Conservation (phyloP, 352 stramenopile genomes). For the Aphanomyces euteiches region DNA sequence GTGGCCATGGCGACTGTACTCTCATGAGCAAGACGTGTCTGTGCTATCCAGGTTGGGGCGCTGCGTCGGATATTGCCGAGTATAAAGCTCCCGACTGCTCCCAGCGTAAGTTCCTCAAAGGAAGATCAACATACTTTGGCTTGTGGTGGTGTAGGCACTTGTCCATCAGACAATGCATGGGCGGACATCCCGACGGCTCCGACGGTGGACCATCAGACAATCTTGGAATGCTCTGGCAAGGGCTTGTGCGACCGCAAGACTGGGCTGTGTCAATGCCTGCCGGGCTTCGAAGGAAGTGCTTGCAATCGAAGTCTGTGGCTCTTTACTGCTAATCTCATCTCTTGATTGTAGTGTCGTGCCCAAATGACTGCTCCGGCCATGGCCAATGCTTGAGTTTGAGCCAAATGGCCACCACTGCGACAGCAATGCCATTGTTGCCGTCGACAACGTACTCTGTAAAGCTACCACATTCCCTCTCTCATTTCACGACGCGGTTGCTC, state of each 20-base stretch:
- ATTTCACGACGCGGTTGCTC: not conserved
- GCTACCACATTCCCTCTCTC: too few species aligned
- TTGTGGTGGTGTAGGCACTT: constrained; percentile 1
- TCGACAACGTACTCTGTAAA: constrained; percentile 51
- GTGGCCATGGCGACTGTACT: constrained; percentile 84
- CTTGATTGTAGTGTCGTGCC: constrained; percentile 40
- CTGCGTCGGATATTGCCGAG: constrained; percentile 64
- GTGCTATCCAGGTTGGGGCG: constrained; percentile 86
- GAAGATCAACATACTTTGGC: too few species aligned
- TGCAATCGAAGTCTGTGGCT: constrained; percentile 56
- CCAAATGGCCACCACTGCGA: constrained; percentile 38
- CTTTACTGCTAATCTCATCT: not conserved
- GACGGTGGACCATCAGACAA: constrained; percentile 38
- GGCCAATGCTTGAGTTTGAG: constrained; percentile 68
- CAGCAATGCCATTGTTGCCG: constrained; percentile 54
- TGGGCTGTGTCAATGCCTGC: constrained; percentile 84
- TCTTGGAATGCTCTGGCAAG: constrained; percentile 90
- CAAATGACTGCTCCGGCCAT: constrained; percentile 58
- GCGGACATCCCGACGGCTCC: constrained; percentile 41
- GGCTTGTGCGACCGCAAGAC: constrained; percentile 83
- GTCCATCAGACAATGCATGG: constrained; percentile 42
- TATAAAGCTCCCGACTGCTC: constrained; percentile 86
- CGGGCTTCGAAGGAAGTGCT: constrained; percentile 83
- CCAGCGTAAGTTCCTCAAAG: constrained; percentile 39
- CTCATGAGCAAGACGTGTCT: constrained; percentile 77